Evolutionary conservation across 2,329 filamentous ascomycete species (phyloP).

Genomic region (Fusarium multiceps): DNA sequence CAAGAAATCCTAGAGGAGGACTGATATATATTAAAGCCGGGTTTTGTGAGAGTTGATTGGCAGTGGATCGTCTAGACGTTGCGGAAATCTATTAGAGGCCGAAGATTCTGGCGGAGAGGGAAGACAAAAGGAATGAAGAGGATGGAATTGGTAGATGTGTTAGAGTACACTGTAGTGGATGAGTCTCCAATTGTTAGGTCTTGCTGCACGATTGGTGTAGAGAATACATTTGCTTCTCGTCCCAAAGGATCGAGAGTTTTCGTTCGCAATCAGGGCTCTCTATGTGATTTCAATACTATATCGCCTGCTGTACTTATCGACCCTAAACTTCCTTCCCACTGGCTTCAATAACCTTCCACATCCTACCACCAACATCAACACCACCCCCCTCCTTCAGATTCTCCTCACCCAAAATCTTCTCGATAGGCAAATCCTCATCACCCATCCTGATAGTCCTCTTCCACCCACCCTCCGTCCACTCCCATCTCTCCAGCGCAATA

Average conservation of each 20-base stretch:
- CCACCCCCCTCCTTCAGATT: conserved; percentile 26
- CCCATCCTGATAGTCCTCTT: conserved; percentile 52
- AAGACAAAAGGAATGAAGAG: conserved; percentile 15
- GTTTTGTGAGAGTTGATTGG: conserved; percentile 2
- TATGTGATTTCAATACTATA: neutral
- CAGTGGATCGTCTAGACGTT: conserved; percentile 24
- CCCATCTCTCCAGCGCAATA: conserved; percentile 67
- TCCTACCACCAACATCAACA: conserved; percentile 41
- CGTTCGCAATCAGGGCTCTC: neutral
- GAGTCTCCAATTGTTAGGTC: conserved; percentile 10
- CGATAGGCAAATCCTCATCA: conserved; percentile 50
- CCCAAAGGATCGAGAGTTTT: conserved; percentile 4
- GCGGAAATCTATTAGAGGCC: conserved; percentile 10
- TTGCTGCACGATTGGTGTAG: conserved; percentile 7
- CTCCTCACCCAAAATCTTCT: conserved; percentile 33
- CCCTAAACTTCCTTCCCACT: neutral
- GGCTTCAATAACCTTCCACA: conserved; percentile 52
- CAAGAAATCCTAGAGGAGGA: conserved; percentile 6
- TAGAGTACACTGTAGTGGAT: conserved; percentile 7
- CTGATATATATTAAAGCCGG: conserved; percentile 2
- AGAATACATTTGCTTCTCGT: conserved; percentile 26
- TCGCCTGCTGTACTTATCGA: too few relatives aligned
- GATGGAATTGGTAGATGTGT: neutral
- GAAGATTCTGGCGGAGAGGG: conserved; percentile 1
- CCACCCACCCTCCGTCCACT: conserved; percentile 54